Conservation (phyloP, 345 rosid species). For the Barbarea vulgaris region DNA sequence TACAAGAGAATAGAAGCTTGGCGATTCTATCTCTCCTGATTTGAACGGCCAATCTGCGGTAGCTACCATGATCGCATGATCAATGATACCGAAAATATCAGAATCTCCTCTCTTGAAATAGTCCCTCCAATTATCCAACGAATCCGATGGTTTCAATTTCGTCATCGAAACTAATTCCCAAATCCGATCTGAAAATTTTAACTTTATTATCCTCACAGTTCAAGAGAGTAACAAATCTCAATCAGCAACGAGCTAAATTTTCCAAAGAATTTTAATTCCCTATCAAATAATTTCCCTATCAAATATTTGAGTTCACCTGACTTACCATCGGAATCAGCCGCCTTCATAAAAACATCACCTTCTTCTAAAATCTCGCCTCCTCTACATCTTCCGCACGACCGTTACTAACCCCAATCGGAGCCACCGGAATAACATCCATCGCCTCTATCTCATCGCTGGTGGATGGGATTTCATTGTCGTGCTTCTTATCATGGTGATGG, state of each 20-base stretch:
- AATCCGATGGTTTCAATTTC: slow-evolving; percentile 14
- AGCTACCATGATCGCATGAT: slow-evolving; percentile 76
- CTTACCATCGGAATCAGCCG: too few relatives aligned
- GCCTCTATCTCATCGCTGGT: too few relatives aligned
- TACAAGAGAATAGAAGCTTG: slow-evolving; percentile 62
- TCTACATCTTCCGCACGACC: too few relatives aligned
- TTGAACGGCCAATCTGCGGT: slow-evolving; percentile 76
- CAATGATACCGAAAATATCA: slow-evolving; percentile 70
- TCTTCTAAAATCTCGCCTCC: too few relatives aligned
- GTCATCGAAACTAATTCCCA: too few relatives aligned
- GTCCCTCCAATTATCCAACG: slow-evolving; percentile 72
- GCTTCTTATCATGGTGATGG: too few relatives aligned
- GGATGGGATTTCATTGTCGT: too few relatives aligned
- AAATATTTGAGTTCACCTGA: too few relatives aligned
- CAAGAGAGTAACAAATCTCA: neutral
- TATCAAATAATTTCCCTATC: too few relatives aligned
- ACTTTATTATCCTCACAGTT: neutral
- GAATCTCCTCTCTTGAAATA: slow-evolving; percentile 67
- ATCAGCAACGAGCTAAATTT: neutral
- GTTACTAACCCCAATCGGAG: too few relatives aligned
- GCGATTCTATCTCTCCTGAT: slow-evolving; percentile 65
- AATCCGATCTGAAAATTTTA: slow-evolving; percentile 4
- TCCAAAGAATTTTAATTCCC: neutral
- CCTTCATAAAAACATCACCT: too few relatives aligned
- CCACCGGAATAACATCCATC: too few relatives aligned